Evolutionary conservation across 371 early-diverging fungal genomes (phyloP).

Genomic region (Nematocida displodere): DNA sequence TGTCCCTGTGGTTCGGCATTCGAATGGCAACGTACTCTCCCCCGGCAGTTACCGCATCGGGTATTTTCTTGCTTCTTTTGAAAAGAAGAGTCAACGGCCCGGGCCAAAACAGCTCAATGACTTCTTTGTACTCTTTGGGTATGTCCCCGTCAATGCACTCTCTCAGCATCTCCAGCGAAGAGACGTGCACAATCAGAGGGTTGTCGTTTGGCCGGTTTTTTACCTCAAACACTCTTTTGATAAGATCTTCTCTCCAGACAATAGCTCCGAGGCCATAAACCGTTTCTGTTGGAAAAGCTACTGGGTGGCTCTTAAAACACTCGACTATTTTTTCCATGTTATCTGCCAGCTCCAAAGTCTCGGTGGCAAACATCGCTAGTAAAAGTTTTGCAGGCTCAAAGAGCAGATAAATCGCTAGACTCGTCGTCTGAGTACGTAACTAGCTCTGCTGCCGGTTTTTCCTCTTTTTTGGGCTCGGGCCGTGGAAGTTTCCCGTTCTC

Average conservation of each 20-base stretch:
- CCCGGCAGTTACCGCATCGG: slow-evolving; percentile 75
- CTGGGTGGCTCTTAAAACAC: slow-evolving; percentile 53
- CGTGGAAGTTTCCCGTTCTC: slow-evolving; percentile 6
- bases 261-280: slow-evolving; percentile 95
- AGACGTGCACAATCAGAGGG: slow-evolving; percentile 92
- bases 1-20: slow-evolving; percentile 81
- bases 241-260: slow-evolving; percentile 71
- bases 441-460: not conserved
- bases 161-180: slow-evolving; percentile 78
- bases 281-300: slow-evolving; percentile 97
- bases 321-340: slow-evolving; percentile 7
- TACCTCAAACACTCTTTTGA: slow-evolving; percentile 75
- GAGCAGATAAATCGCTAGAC: not conserved
- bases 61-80: slow-evolving; percentile 69
- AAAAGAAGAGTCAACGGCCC: slow-evolving; percentile 90
- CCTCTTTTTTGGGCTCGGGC: not conserved
- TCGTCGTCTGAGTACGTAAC: slow-evolving; percentile 1
- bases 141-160: slow-evolving; percentile 66
- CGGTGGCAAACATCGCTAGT: not conserved
- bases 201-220: slow-evolving; percentile 93
- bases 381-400: not conserved
- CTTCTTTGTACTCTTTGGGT: slow-evolving; percentile 52
- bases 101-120: slow-evolving; percentile 79
- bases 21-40: slow-evolving; percentile 81
- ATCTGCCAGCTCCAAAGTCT: slow-evolving; percentile 15